Evolutionary conservation across 148 eudicot genomes (phyloP), one percentile per base, ranked within the genome.

Genomic region (Spergularia marina): DNA sequence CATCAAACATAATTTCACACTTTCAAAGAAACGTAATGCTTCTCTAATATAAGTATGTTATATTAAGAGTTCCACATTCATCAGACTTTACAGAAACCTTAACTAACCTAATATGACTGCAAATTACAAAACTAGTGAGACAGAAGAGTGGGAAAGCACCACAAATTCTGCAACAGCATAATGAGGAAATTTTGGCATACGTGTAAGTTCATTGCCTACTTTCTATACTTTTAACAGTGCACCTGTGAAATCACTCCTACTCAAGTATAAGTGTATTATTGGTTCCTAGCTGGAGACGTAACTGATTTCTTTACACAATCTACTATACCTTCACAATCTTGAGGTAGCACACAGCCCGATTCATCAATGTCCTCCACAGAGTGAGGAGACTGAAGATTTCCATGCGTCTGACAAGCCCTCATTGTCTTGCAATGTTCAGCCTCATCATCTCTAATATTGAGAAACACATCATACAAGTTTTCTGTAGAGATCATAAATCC

Each of bases 391-490:
- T 82, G 87, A 25, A 95, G 94, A 83, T 85, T 92, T 23, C 97
- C 99, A 18, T 83, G 98, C 75, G 85, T 89, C 80, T 95, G 99
- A 76, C 99, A 95, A 34, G 97, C 99, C 77, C 87, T 92, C 99
- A 92, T 95, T 58, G 99, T 95, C 92, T 95, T 95, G 71, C 99
- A 95, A 72, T 95, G 99, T 75, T 95, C 99, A 59, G 94, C 99
- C 86, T 95, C 99, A 71, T 95, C 99, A 17, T 95, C 99, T 87
- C 97, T 89, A 66, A 95, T 87, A 83, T 95, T 95, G 58, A 86
- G 18, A 74, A 94, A 92, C 70, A 90, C 97, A 62, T 94, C 98
- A 34, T 94, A 94, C 89, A 92, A 74, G 70, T 92, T 92, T 36
- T 88, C 94, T 90, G 88, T 44, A 87, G 67, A 11, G 6, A 36